Percentiles rank a stretch among this genome's conserved stretches.
Conservation (phyloP, 2,329 filamentous ascomycete genomes). For the Trichoderma pleuroti region DNA sequence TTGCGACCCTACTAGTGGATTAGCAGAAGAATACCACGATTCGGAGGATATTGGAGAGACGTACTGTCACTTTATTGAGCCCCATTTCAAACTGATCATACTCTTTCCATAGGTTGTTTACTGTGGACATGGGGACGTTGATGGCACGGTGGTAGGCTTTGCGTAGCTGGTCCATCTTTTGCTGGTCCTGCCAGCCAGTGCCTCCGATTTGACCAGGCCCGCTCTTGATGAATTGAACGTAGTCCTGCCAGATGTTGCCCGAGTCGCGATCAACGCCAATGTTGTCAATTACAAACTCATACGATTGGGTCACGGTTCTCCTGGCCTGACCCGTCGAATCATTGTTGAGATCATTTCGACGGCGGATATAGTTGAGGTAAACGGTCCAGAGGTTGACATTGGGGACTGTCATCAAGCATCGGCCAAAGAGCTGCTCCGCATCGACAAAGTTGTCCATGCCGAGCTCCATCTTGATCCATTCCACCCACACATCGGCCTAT, state of each 20-base stretch:
- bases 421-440: constrained; percentile 79
- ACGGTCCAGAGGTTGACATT: constrained; percentile 87
- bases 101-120: constrained; percentile 90
- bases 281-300: constrained; percentile 86
- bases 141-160: constrained; percentile 92
- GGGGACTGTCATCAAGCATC: constrained; percentile 72
- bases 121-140: constrained; percentile 75
- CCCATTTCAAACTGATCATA: constrained; percentile 96
- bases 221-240: constrained; percentile 87
- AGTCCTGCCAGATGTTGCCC: constrained; percentile 88
- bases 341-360: constrained; percentile 77
- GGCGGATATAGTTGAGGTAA: constrained; percentile 92
- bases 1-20: constrained; percentile 70
- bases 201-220: constrained; percentile 84
- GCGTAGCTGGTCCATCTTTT: constrained; percentile 92
- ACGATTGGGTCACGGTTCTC: constrained; percentile 76
- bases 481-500: constrained; percentile 88
- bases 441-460: constrained; percentile 76
- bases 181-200: constrained; percentile 89
- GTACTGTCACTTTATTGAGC: constrained; percentile 84
- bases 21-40: constrained; percentile 18
- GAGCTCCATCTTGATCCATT: constrained; percentile 85
- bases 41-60: constrained; percentile 27
- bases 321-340: constrained; percentile 76
- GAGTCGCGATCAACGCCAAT: constrained; percentile 90